Evolutionary conservation across 2,329 filamentous ascomycete genomes (phyloP).

Genomic region (Xylariaceae sp.): DNA sequence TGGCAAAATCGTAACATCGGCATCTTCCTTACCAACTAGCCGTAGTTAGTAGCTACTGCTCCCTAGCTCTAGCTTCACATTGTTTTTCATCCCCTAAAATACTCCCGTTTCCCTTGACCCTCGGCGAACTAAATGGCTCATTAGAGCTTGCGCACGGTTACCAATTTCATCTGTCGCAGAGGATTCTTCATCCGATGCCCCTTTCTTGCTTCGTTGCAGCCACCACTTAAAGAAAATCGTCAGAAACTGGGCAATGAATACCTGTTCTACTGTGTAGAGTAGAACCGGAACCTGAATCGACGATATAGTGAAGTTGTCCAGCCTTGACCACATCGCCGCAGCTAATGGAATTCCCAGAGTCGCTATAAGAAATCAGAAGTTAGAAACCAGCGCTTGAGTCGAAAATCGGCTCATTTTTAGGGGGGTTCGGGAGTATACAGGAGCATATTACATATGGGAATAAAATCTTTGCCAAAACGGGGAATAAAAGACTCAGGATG

Average conservation of each 20-base stretch:
- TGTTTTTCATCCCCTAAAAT: background rate
- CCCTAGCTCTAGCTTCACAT: too few species aligned
- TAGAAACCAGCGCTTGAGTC: too few species aligned
- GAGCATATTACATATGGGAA: too few species aligned
- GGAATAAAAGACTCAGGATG: too few species aligned
- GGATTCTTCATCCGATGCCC: conserved; percentile 32
- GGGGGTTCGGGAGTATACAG: too few species aligned
- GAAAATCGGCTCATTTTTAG: too few species aligned
- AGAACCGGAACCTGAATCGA: conserved; percentile 70
- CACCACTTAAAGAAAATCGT: conserved; percentile 54
- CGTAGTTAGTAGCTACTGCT: too few species aligned
- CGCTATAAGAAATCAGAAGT: too few species aligned
- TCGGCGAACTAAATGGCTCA: background rate
- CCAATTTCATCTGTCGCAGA: conserved; percentile 16
- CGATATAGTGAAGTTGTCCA: conserved; percentile 60
- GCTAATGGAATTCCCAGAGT: conserved; percentile 72
- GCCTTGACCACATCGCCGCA: conserved; percentile 69
- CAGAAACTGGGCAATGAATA: conserved; percentile 44
- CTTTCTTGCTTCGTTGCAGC: conserved; percentile 43
- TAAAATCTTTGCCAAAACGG: too few species aligned
- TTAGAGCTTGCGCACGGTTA: conserved; percentile 7
- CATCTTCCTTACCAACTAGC: too few species aligned
- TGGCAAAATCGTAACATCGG: too few species aligned
- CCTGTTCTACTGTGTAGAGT: conserved; percentile 66
- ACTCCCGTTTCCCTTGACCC: background rate